Base-by-base conservation (phyloP, 192 early-diverging fungal genomes). In the Coemansia sp. region DNA sequence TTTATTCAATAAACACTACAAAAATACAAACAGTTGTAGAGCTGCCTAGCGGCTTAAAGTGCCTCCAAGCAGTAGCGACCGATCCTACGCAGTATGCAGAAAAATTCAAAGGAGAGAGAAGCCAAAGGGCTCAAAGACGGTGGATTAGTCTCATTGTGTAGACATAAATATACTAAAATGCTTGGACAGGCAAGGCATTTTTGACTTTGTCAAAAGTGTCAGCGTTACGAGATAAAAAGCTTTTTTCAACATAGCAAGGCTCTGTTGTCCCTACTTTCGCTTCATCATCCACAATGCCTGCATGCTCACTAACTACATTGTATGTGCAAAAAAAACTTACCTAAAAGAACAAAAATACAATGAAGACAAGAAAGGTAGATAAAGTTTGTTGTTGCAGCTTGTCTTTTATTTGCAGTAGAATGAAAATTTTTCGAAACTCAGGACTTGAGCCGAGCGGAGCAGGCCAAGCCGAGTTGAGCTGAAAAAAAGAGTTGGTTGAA, bases 261-360 rank as follows among this genome's bases (percentile, higher is more conserved):
- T 68, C 58, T 59, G 71, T 37, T 74, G 71, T 74, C 71, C 71
- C 71, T 74, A 74, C 71, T 68, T 67, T 60, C 17, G 54, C 44
- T n/a, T 74, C 71, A 74, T 74, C 71, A 74, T 64, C 12, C 70
- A 73, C 70, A 66, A 42, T 15, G 52, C 52, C 52, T 15, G 21
- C 47, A 9, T n/a, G 18, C n/a, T 18, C 47, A 18, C 7, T 18
- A 18, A 18, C 47, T 20, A 20, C 7, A 18, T 48, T n/a, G 47
- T 18, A 48, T 48, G 12, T 20, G 47, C 47, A 51, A 51, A 26
- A 26, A 21, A 25, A 26, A 53, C 52, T 28, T 54, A 54, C 52
- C 52, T 54, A 15, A 6, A 52, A 28, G n/a, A 54, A 54, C 23
- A 53, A 25, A 53, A 15, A 25, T 28, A 10, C 11, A 15, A 25